Evolutionary conservation across 2,329 filamentous ascomycete genomes (phyloP).

Genomic region (Verticillium nonalfalfae): DNA sequence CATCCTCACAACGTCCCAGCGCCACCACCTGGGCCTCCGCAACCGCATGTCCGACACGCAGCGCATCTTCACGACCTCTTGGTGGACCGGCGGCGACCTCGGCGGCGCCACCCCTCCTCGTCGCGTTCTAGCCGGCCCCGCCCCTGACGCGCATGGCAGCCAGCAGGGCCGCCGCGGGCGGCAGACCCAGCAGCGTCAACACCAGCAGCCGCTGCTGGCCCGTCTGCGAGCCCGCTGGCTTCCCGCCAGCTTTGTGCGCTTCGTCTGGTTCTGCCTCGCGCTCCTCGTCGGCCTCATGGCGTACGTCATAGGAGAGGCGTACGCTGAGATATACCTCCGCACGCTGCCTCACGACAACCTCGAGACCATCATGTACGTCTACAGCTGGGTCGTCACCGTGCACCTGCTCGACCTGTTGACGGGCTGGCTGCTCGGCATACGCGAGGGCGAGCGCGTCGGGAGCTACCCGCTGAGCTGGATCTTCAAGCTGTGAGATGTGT

Average conservation of each 20-base stretch:
- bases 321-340: constrained; percentile 61
- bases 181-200: background rate
- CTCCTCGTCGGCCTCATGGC: constrained; percentile 57
- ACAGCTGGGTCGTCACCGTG: constrained; percentile 63
- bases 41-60: constrained; percentile 60
- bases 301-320: constrained; percentile 62
- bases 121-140: constrained; percentile 27
- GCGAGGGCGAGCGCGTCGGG: constrained; percentile 59
- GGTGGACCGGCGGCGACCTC: constrained; percentile 56
- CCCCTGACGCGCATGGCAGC: constrained; percentile 27
- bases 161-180: constrained; percentile 13
- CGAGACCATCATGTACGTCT: constrained; percentile 64
- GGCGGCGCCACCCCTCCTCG: constrained; percentile 24
- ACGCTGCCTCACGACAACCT: constrained; percentile 60
- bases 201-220: constrained; percentile 7
- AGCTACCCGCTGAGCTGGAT: constrained; percentile 67
- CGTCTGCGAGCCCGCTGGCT: constrained; percentile 49
- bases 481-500: constrained; percentile 54
- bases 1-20: constrained; percentile 57
- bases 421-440: constrained; percentile 60
- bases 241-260: constrained; percentile 61
- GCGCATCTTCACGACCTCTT: constrained; percentile 59
- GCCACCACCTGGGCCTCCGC: constrained; percentile 56
- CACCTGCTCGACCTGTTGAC: constrained; percentile 58
- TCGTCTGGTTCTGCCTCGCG: constrained; percentile 63